Conservation (phyloP, 2,329 filamentous ascomycete genomes). For the Acrodontium crateriforme region DNA sequence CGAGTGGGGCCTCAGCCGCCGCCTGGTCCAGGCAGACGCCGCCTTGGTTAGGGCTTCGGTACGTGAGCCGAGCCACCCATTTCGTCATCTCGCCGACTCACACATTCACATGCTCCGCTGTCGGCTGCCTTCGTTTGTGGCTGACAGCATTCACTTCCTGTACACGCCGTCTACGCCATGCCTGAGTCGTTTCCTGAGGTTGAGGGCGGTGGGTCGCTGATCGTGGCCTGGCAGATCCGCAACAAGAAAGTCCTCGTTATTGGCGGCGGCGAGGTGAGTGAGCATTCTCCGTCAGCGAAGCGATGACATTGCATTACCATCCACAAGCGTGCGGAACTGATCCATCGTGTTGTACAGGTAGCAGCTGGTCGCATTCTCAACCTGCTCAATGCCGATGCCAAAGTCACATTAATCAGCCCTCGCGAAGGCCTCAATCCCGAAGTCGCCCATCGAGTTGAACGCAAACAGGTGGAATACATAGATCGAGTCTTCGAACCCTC, state of each 20-base stretch:
- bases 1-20: too few relatives aligned
- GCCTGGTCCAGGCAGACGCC: too few relatives aligned
- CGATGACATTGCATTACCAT: conserved; percentile 15
- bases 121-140: too few relatives aligned
- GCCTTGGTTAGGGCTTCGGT: too few relatives aligned
- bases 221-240: conserved; percentile 89
- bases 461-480: conserved; percentile 63
- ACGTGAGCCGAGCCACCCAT: too few relatives aligned
- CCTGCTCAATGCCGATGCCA: conserved; percentile 86
- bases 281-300: conserved; percentile 1
- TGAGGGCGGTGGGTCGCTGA: conserved; percentile 81
- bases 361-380: conserved; percentile 89
- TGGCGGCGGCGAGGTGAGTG: conserved; percentile 78
- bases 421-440: conserved; percentile 68
- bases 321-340: conserved; percentile 3
- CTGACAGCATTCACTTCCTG: too few relatives aligned
- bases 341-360: too few relatives aligned
- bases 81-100: too few relatives aligned
- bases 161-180: conserved; percentile 2
- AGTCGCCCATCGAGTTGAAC: conserved; percentile 65
- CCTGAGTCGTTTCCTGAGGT: conserved; percentile 52
- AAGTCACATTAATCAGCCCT: conserved; percentile 75
- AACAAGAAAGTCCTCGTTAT: conserved; percentile 84
- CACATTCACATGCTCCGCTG: too few relatives aligned
- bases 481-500: conserved; percentile 72